phyloP scores from a whole-genome alignment of 2,329 filamentous ascomycete species.

The Epichloe bromicola region DNA sequence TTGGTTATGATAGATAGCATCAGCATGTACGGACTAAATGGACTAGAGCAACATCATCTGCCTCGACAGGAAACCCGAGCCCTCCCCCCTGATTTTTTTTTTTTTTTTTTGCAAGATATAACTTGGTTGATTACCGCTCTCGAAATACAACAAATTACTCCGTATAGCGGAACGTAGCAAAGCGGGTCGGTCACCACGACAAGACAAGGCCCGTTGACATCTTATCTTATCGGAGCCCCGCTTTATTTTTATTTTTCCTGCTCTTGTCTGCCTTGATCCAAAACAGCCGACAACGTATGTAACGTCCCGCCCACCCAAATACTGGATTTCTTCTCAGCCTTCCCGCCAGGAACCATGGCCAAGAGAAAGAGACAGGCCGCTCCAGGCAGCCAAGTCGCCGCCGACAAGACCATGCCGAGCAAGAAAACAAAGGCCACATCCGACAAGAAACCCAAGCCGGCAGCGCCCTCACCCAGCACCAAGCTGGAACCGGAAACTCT shows the following conservation, averaged over 20 bases:
- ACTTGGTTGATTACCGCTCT: not conserved
- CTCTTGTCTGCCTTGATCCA: no score
- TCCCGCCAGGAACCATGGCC: constrained; percentile 19
- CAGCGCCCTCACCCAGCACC: constrained; percentile 6
- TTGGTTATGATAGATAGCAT: constrained; percentile 4
- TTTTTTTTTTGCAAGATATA: not conserved
- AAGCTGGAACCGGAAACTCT: constrained; percentile 39
- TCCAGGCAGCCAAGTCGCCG: constrained; percentile 12
- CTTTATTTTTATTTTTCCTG: constrained; percentile 1
- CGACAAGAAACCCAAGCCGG: constrained; percentile 2
- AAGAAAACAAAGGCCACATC: constrained; percentile 21
- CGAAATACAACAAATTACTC: no score
- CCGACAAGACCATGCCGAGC: constrained; percentile 11
- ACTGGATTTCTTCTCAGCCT: not conserved
- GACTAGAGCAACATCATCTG: not conserved
- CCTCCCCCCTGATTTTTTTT: accelerated
- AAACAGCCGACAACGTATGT: not conserved
- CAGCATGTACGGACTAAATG: constrained; percentile 3
- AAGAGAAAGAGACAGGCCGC: constrained; percentile 36
- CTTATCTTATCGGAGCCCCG: constrained; percentile 6
- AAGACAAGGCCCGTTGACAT: not conserved
- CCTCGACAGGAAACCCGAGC: no score
- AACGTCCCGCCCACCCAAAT: not conserved
- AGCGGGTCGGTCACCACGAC: not conserved
- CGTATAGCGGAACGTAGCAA: no score